Conservation (phyloP, 495 filamentous ascomycete species). For the Penicillium herquei region DNA sequence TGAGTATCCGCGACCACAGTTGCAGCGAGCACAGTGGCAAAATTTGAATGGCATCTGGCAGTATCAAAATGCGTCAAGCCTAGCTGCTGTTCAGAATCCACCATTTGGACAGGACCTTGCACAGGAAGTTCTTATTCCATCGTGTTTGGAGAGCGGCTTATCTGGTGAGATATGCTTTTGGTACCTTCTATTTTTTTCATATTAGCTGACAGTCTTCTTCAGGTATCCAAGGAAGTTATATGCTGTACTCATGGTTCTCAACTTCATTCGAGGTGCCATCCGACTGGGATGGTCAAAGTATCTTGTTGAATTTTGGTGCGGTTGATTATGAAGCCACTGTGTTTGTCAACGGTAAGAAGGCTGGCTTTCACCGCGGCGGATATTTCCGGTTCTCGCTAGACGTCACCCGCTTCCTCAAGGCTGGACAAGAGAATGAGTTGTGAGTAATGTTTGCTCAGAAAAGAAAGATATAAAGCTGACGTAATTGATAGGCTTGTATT, state of each 20-base stretch:
- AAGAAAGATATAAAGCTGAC: neutral
- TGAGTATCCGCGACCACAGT: slow-evolving; percentile 63
- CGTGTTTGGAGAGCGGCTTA: slow-evolving; percentile 60
- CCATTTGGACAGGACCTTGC: slow-evolving; percentile 41
- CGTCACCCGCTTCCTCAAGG: slow-evolving; percentile 48
- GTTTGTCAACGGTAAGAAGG: slow-evolving; percentile 57
- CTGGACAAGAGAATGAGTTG: slow-evolving; percentile 50
- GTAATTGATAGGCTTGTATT: slow-evolving; percentile 50
- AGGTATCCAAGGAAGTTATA: slow-evolving; percentile 50
- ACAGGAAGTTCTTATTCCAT: slow-evolving; percentile 58
- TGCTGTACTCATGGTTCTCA: slow-evolving; percentile 59
- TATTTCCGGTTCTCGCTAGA: slow-evolving; percentile 63
- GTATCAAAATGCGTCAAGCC: slow-evolving; percentile 47
- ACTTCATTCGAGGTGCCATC: slow-evolving; percentile 54
- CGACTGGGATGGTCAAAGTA: slow-evolving; percentile 40
- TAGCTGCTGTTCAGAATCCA: slow-evolving; percentile 39
- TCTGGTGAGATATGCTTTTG: slow-evolving; percentile 37
- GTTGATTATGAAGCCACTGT: slow-evolving; percentile 68
- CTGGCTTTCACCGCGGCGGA: slow-evolving; percentile 57
- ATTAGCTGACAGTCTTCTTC: slow-evolving; percentile 17
- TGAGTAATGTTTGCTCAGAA: slow-evolving; percentile 22
- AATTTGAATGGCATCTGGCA: slow-evolving; percentile 67
- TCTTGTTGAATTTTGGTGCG: slow-evolving; percentile 66
- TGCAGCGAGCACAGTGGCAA: slow-evolving; percentile 57
- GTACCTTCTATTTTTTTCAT: neutral